A percentile compares a stretch with the other conserved stretches of the same genome.
Evolutionary conservation across 2,329 filamentous ascomycete species (phyloP).

Genomic region (Ophiostoma populinum): DNA sequence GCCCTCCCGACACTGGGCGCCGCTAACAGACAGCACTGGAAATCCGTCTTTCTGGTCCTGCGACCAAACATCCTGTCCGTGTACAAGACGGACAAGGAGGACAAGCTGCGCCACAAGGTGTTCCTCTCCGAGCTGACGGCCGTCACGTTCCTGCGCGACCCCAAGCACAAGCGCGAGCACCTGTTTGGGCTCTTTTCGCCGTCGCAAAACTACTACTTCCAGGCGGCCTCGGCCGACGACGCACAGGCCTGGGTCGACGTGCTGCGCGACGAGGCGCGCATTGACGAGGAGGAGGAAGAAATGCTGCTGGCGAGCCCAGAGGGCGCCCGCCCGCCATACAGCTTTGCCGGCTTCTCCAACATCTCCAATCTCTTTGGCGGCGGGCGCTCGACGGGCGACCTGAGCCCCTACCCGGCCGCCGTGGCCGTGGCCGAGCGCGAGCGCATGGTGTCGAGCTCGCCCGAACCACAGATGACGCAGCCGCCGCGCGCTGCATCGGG

Average conservation of each 20-base stretch:
- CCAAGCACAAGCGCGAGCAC: constrained; percentile 70
- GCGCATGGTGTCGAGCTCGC: constrained; percentile 38
- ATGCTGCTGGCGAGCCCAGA: constrained; percentile 55
- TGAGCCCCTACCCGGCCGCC: constrained; percentile 8
- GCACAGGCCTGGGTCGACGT: constrained; percentile 73
- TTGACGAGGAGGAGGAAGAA: constrained; percentile 79
- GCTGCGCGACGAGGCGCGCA: constrained; percentile 62
- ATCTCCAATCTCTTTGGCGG: not conserved
- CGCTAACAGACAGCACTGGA: constrained; percentile 93
- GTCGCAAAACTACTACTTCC: constrained; percentile 79
- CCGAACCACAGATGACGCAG: constrained; percentile 31
- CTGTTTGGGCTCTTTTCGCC: constrained; percentile 89
- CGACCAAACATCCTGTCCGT: constrained; percentile 80
- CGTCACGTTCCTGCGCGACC: constrained; percentile 73
- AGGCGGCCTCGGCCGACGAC: constrained; percentile 55
- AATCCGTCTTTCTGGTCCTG: constrained; percentile 72
- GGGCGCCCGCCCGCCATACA: constrained; percentile 30
- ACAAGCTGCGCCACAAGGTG: constrained; percentile 76
- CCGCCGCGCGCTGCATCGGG: not conserved
- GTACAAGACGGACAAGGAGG: constrained; percentile 84
- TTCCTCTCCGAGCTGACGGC: constrained; percentile 80
- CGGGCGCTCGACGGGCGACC: constrained; percentile 3
- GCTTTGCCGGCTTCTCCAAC: constrained; percentile 9
- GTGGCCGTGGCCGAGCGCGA: constrained; percentile 20
- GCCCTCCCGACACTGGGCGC: constrained; percentile 9